Evolutionary conservation across 441 rosid species (phyloP).

Genomic region (Pelargonium myrrhifolium): DNA sequence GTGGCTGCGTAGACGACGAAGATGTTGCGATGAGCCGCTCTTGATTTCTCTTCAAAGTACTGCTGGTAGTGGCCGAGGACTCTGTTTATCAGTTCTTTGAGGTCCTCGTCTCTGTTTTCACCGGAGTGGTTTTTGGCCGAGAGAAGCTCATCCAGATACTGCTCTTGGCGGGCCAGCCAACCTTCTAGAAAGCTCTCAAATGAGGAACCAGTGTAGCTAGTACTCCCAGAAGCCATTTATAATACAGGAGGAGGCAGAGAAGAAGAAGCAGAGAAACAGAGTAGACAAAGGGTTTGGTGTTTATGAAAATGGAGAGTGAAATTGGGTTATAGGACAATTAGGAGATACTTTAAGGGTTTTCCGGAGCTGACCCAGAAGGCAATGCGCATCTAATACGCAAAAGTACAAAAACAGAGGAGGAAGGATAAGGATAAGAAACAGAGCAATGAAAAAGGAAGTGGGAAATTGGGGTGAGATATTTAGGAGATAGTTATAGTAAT

Average conservation of each 20-base stretch:
- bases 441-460: no score
- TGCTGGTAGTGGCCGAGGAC: slow-evolving; percentile 40
- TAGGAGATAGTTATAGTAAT: no score
- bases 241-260: no score
- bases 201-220: background rate
- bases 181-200: slow-evolving; percentile 29
- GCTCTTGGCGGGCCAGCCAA: slow-evolving; percentile 42
- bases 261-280: no score
- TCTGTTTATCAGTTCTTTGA: slow-evolving; percentile 26
- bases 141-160: slow-evolving; percentile 32
- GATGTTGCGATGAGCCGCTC: slow-evolving; percentile 19
- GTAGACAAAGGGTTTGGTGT: no score
- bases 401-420: no score
- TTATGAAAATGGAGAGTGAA: background rate
- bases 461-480: no score
- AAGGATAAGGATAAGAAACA: no score
- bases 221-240: background rate
- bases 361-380: no score
- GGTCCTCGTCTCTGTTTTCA: slow-evolving; percentile 20
- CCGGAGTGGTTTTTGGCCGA: slow-evolving; percentile 16
- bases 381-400: no score
- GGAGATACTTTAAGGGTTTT: no score
- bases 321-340: no score
- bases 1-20: slow-evolving; percentile 32
- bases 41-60: slow-evolving; percentile 37